Percentiles rank a stretch among this genome's conserved stretches.
phyloP scores from a whole-genome alignment of 1,284 basidiomycete genomes.

The Volvariella surrecta region DNA sequence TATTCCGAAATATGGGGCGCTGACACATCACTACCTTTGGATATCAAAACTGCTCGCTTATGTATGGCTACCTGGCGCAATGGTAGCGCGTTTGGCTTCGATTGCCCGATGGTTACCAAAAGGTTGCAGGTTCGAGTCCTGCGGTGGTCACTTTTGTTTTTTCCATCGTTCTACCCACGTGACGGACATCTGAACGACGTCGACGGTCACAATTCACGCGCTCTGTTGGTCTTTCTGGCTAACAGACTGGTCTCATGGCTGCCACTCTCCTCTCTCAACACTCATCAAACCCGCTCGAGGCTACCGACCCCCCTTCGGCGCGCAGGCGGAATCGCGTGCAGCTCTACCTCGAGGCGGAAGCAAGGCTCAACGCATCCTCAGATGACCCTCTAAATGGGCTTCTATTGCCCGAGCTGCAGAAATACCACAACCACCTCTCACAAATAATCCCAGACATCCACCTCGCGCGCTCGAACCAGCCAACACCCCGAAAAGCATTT shows the following conservation, averaged over 20 bases:
- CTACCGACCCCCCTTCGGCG: constrained; percentile 50
- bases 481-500: constrained; percentile 17
- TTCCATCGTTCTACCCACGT: constrained; percentile 2
- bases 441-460: constrained; percentile 22
- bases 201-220: too few relatives aligned
- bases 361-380: constrained; percentile 26
- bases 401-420: constrained; percentile 29
- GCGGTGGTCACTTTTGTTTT: constrained; percentile 44
- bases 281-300: constrained; percentile 69
- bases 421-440: constrained; percentile 50
- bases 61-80: constrained; percentile 61
- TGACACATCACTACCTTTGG: too few relatives aligned
- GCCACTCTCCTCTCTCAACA: constrained; percentile 48
- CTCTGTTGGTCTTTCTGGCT: not conserved
- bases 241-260: constrained; percentile 15
- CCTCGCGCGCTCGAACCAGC: constrained; percentile 1
- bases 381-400: constrained; percentile 41
- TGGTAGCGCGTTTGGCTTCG: constrained; percentile 88
- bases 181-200: not conserved
- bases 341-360: constrained; percentile 25
- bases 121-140: constrained; percentile 88
- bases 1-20: too few relatives aligned
- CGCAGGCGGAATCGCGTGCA: constrained; percentile 40
- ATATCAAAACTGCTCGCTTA: too few relatives aligned
- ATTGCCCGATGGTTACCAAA: constrained; percentile 67